Percentiles rank a stretch among this genome's conserved stretches.
phyloP scores from a whole-genome alignment of 805 yeast genomes.

The Gaillardinia entomophila region DNA sequence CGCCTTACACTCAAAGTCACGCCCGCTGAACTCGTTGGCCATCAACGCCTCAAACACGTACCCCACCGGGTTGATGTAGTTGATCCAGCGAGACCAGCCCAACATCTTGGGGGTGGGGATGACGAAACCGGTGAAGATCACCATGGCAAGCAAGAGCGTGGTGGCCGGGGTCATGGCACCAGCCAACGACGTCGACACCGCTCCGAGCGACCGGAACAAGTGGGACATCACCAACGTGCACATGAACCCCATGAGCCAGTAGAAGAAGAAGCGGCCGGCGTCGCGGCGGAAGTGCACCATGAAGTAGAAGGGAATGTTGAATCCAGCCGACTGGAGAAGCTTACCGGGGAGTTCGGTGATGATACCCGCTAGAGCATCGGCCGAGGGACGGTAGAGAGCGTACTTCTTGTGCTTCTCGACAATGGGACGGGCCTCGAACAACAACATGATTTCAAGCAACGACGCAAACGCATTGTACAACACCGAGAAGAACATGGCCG shows the following conservation, averaged over 20 bases:
- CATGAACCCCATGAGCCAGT: slow-evolving; percentile 24
- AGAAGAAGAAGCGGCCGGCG: slow-evolving; percentile 20
- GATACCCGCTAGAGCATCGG: slow-evolving; percentile 62
- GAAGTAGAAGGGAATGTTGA: slow-evolving; percentile 27
- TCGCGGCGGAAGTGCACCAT: slow-evolving; percentile 20
- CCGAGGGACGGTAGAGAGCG: slow-evolving; percentile 67
- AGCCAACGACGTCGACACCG: slow-evolving; percentile 33
- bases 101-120: slow-evolving; percentile 36
- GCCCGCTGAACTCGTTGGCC: slow-evolving; percentile 50
- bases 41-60: slow-evolving; percentile 47
- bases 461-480: slow-evolving; percentile 58
- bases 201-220: slow-evolving; percentile 37
- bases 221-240: slow-evolving; percentile 30
- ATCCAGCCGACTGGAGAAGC: slow-evolving; percentile 22
- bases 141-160: slow-evolving; percentile 44
- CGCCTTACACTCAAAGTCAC: slow-evolving; percentile 39
- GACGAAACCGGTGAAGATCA: slow-evolving; percentile 48
- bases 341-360: slow-evolving; percentile 62
- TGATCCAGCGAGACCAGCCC: slow-evolving; percentile 30
- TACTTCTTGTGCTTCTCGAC: slow-evolving; percentile 67
- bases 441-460: slow-evolving; percentile 52
- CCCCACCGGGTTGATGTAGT: slow-evolving; percentile 37
- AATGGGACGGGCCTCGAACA: slow-evolving; percentile 59
- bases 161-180: slow-evolving; percentile 43
- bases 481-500: slow-evolving; percentile 55